phyloP scores from a whole-genome alignment of 2,329 filamentous ascomycete genomes.

The Aspergillus uvarum region DNA sequence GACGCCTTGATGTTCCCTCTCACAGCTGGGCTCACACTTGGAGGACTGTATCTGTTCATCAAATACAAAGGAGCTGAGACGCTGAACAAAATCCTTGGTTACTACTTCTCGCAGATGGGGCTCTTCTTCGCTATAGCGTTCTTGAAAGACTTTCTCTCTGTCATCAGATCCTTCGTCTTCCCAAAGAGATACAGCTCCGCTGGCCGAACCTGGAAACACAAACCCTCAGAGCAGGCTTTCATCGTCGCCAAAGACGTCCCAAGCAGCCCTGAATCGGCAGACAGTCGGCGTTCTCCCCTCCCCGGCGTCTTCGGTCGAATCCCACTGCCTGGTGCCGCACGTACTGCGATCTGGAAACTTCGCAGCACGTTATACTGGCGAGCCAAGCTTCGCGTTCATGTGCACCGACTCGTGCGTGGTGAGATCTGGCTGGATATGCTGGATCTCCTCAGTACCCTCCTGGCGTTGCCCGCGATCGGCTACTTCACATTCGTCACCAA shows the following conservation, averaged over 20 bases:
- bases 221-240: constrained; percentile 35
- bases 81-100: constrained; percentile 77
- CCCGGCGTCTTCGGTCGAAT: constrained; percentile 52
- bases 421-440: constrained; percentile 47
- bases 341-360: constrained; percentile 49
- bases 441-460: constrained; percentile 55
- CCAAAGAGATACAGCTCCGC: constrained; percentile 65
- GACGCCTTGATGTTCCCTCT: constrained; percentile 86
- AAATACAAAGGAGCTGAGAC: constrained; percentile 80
- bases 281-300: constrained; percentile 48
- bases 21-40: constrained; percentile 69
- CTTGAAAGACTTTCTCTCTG: constrained; percentile 67
- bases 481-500: constrained; percentile 65
- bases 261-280: constrained; percentile 10
- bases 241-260: constrained; percentile 16
- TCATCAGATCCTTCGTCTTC: constrained; percentile 67
- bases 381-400: constrained; percentile 51
- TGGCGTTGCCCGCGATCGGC: constrained; percentile 55
- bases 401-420: constrained; percentile 53
- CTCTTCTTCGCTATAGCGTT: constrained; percentile 74
- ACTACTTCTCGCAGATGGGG: constrained; percentile 79
- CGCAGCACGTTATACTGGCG: constrained; percentile 52
- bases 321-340: constrained; percentile 42
- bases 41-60: constrained; percentile 81
- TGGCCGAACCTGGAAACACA: constrained; percentile 51